These are phyloP conservation scores for Globisporangium barbulae DNA, from an alignment of 352 stramenopile species.

Conservation along the genomic window DNA sequence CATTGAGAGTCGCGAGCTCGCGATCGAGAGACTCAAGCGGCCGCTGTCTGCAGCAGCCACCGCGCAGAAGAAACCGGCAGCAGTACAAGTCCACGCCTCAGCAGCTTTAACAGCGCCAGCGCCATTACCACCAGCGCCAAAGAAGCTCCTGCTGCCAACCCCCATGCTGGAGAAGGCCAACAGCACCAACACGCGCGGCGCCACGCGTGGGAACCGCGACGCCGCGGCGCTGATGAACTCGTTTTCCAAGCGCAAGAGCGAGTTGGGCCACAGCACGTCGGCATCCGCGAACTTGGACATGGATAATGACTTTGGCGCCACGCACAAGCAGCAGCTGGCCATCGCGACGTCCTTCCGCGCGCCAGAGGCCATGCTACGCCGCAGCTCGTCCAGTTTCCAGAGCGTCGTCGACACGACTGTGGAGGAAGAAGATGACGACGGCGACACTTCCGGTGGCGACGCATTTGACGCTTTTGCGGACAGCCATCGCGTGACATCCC, in stretches of 20 bases:
- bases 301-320: slow-evolving; percentile 32
- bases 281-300: slow-evolving; percentile 20
- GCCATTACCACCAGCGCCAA: slow-evolving; percentile 6
- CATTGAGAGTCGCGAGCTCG: slow-evolving; percentile 46
- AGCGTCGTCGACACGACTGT: slow-evolving; percentile 27
- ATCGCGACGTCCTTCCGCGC: slow-evolving; percentile 35
- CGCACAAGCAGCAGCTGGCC: slow-evolving; percentile 37
- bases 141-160: not conserved
- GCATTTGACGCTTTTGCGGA: not conserved
- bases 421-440: slow-evolving; percentile 30
- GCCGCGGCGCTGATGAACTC: slow-evolving; percentile 26
- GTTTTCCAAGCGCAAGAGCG: slow-evolving; percentile 38
- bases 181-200: slow-evolving; percentile 42
- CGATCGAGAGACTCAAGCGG: slow-evolving; percentile 31
- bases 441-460: slow-evolving; percentile 10
- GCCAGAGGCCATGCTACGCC: slow-evolving; percentile 17
- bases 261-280: slow-evolving; percentile 37
- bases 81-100: no score
- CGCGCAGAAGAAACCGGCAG: not conserved
- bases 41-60: not conserved
- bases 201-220: slow-evolving; percentile 24
- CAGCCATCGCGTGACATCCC: slow-evolving; percentile 41
- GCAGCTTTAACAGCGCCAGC: not conserved
- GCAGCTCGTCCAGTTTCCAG: slow-evolving; percentile 22
- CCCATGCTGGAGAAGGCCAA: slow-evolving; percentile 25